Percentiles rank a stretch among this genome's conserved stretches.
Evolutionary conservation across 2,329 filamentous ascomycete species (phyloP).

Genomic region (Monilinia vaccinii-corymbosi): DNA sequence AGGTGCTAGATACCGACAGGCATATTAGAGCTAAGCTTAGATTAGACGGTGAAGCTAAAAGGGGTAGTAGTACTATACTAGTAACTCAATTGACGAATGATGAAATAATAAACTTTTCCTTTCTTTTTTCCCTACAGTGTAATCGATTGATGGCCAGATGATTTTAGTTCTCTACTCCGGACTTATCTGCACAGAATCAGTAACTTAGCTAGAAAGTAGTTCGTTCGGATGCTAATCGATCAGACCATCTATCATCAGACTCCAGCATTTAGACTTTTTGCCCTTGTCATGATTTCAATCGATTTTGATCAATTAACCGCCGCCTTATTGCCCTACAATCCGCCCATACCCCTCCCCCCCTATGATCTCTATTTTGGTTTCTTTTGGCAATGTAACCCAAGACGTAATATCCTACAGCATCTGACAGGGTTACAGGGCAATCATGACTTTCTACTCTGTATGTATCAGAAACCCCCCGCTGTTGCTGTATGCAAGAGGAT

Average conservation of each 20-base stretch:
- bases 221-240: neutral
- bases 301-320: neutral
- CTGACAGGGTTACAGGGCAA: neutral
- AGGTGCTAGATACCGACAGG: no score
- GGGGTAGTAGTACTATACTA: neutral
- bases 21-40: neutral
- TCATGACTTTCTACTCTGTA: neutral
- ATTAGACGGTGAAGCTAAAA: neutral
- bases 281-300: neutral
- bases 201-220: neutral
- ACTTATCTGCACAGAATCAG: neutral
- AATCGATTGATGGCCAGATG: neutral
- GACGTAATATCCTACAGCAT: neutral
- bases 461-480: neutral
- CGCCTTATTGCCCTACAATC: neutral
- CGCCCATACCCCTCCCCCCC: no score
- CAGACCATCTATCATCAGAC: neutral
- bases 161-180: neutral
- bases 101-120: neutral
- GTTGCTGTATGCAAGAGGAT: neutral
- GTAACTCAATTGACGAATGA: no score
- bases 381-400: neutral
- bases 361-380: neutral
- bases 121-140: no score
- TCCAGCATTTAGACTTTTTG: neutral